A percentile compares a stretch with the other conserved stretches of the same genome.
These are phyloP conservation scores for Hypoxylon trugodes DNA, from an alignment of 495 filamentous ascomycete genomes.

Conservation along the genomic window DNA sequence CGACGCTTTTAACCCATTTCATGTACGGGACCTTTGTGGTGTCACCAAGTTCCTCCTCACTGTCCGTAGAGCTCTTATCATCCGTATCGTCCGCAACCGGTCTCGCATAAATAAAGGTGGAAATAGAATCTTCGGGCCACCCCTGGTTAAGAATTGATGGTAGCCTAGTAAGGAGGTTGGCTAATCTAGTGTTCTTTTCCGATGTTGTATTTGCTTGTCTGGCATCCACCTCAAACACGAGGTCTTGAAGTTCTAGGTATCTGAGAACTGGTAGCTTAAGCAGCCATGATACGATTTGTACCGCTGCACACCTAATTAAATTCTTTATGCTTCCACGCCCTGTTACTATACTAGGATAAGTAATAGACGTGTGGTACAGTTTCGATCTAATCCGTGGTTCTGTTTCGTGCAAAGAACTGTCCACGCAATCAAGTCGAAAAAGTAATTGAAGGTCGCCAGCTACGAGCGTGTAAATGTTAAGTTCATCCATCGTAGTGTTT, in stretches of 20 bases:
- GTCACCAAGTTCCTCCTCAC: not conserved
- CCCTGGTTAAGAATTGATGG: not conserved
- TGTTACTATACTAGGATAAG: not conserved
- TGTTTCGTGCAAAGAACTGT: not conserved
- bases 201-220: not conserved
- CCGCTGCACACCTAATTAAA: not conserved
- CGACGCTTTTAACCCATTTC: not conserved
- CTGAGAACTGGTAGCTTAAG: not conserved
- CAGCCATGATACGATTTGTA: not conserved
- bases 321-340: not conserved
- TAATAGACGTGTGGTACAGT: not conserved
- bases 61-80: not conserved
- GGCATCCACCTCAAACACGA: not conserved
- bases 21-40: not conserved
- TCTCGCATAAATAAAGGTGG: not conserved
- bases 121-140: not conserved
- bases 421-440: not conserved
- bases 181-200: not conserved
- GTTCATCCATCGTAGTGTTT: not conserved
- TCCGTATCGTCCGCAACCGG: not conserved
- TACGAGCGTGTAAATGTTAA: not conserved
- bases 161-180: not conserved
- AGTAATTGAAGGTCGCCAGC: not conserved
- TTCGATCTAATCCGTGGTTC: not conserved
- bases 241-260: not conserved